Percentiles rank a stretch among this genome's conserved stretches.
Conservation (phyloP, 805 yeast species). For the Saccharomycopsis guyanensis region DNA sequence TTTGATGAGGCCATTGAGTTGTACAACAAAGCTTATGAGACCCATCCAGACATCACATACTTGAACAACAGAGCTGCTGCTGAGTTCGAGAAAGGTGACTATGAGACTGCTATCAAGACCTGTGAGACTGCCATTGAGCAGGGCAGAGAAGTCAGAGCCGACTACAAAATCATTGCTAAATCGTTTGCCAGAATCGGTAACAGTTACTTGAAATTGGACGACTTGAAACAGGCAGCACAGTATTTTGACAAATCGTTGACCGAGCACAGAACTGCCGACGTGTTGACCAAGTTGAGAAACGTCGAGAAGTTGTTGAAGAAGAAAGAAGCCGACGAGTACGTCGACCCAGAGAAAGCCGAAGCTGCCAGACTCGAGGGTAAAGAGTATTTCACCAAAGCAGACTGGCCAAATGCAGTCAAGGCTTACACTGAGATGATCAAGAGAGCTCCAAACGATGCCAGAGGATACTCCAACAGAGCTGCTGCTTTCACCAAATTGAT, state of each 20-base stretch:
- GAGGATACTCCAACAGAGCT: constrained; percentile 97
- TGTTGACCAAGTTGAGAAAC: constrained; percentile 75
- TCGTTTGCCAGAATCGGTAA: constrained; percentile 90
- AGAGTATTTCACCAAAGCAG: constrained; percentile 78
- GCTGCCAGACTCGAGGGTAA: constrained; percentile 92
- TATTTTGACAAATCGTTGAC: constrained; percentile 85
- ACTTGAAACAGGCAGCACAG: constrained; percentile 65
- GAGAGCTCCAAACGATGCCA: constrained; percentile 94
- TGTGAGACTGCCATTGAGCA: constrained; percentile 78
- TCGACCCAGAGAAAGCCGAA: constrained; percentile 90
- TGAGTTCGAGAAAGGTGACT: constrained; percentile 91
- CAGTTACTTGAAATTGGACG: constrained; percentile 66
- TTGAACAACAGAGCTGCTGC: constrained; percentile 97
- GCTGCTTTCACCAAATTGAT: constrained; percentile 90
- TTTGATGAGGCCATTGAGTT: constrained; percentile 89
- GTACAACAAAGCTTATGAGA: constrained; percentile 81
- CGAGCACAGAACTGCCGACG: constrained; percentile 95
- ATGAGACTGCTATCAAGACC: constrained; percentile 74
- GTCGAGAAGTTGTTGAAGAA: constrained; percentile 81
- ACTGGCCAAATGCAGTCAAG: constrained; percentile 95
- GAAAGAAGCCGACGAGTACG: constrained; percentile 67
- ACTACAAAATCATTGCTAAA: constrained; percentile 86
- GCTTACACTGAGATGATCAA: constrained; percentile 93
- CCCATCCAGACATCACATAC: constrained; percentile 78
- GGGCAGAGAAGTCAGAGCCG: constrained; percentile 86